phyloP scores from a whole-genome alignment of 768 basidiomycete genomes.

The Psilocybe cubensis region DNA sequence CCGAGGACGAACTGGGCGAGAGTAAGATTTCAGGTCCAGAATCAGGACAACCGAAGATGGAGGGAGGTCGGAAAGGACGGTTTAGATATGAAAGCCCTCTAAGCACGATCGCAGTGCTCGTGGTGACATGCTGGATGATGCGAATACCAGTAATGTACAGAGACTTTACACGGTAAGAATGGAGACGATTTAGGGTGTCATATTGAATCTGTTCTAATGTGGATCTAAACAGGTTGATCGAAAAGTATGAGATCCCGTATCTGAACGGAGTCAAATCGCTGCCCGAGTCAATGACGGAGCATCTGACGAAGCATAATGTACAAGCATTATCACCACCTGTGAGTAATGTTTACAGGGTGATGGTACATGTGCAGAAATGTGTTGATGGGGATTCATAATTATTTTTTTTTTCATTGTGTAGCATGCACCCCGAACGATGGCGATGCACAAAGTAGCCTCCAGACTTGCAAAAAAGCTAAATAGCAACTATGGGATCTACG shows the following conservation, averaged over 20 bases:
- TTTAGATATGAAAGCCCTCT: constrained; percentile 40
- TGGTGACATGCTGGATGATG: constrained; percentile 80
- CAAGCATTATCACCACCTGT: constrained; percentile 76
- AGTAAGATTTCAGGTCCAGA: constrained; percentile 10
- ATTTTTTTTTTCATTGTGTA: constrained; percentile 29
- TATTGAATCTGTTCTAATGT: constrained; percentile 1
- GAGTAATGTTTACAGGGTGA: constrained; percentile 28
- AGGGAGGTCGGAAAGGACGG: constrained; percentile 19
- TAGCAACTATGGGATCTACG: constrained; percentile 55
- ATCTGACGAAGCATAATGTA: constrained; percentile 73
- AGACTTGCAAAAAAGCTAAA: constrained; percentile 63
- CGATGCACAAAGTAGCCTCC: constrained; percentile 63
- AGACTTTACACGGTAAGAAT: constrained; percentile 72
- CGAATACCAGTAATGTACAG: constrained; percentile 75
- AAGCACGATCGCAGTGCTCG: constrained; percentile 66
- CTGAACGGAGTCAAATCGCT: constrained; percentile 70
- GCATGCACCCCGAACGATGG: constrained; percentile 64
- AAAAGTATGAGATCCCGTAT: constrained; percentile 79
- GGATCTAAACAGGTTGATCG: constrained; percentile 59
- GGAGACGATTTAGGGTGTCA: background rate
- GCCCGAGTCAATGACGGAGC: constrained; percentile 60
- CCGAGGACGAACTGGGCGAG: constrained; percentile 33
- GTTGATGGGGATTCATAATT: background rate
- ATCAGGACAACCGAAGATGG: constrained; percentile 16
- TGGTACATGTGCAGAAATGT: background rate